phyloP scores from a whole-genome alignment of 495 filamentous ascomycete species.

The Penicillium samsonianum region DNA sequence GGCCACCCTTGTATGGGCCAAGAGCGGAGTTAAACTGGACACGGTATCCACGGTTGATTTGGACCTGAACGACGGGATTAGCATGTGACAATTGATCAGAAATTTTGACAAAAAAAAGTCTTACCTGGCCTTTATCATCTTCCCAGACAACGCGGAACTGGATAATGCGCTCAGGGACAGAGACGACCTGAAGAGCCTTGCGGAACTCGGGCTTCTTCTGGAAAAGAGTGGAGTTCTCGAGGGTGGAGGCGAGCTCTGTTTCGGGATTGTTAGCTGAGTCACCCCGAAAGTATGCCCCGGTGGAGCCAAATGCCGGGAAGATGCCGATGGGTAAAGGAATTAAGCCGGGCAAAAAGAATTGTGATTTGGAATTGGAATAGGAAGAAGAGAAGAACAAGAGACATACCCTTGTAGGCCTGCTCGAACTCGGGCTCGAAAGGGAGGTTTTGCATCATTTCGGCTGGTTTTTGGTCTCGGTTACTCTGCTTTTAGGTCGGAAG shows the following conservation, averaged over 20 bases:
- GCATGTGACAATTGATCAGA: slow-evolving; percentile 1
- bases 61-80: slow-evolving; percentile 53
- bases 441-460: slow-evolving; percentile 72
- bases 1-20: slow-evolving; percentile 96
- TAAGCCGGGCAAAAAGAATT: slow-evolving; percentile 1
- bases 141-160: slow-evolving; percentile 99
- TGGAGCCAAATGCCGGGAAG: slow-evolving; percentile 27
- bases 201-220: slow-evolving; percentile 90
- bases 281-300: slow-evolving; percentile 17
- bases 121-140: slow-evolving; percentile 71
- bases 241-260: slow-evolving; percentile 87
- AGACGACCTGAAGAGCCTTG: slow-evolving; percentile 82
- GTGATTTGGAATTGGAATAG: not conserved
- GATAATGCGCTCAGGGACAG: slow-evolving; percentile 93
- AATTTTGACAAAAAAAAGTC: not conserved
- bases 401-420: slow-evolving; percentile 94
- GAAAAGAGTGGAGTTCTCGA: slow-evolving; percentile 93
- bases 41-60: slow-evolving; percentile 95
- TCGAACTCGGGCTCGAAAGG: slow-evolving; percentile 94
- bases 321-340: slow-evolving; percentile 23
- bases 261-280: slow-evolving; percentile 25
- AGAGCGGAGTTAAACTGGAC: slow-evolving; percentile 99
- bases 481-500: slow-evolving; percentile 10
- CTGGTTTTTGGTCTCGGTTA: slow-evolving; percentile 1
- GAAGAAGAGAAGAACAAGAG: not conserved